Evolutionary conservation across 768 basidiomycete species (phyloP).

Genomic region (Obba rivulosa): DNA sequence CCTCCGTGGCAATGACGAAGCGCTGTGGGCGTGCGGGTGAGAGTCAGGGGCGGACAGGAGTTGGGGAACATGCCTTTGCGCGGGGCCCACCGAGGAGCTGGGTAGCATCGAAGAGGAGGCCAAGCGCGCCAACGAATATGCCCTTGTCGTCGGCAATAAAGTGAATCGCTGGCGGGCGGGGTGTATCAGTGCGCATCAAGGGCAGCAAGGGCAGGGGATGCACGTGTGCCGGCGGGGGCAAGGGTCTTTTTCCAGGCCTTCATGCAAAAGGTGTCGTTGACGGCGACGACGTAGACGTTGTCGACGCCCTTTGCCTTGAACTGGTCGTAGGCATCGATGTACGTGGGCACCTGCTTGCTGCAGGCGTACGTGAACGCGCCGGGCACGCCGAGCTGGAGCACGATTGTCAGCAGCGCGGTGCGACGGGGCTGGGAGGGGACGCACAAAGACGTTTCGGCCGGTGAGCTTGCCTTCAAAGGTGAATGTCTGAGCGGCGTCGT

Average conservation of each 20-base stretch:
- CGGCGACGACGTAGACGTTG: conserved; percentile 64
- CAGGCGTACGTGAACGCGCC: conserved; percentile 77
- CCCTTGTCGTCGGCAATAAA: conserved; percentile 57
- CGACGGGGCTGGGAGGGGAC: conserved; percentile 15
- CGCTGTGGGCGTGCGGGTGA: conserved; percentile 33
- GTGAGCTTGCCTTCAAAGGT: conserved; percentile 36
- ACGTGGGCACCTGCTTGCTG: conserved; percentile 54
- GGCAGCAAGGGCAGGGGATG: conserved; percentile 14
- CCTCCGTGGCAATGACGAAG: conserved; percentile 62
- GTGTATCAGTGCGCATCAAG: conserved; percentile 25
- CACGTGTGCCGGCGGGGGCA: conserved; percentile 52
- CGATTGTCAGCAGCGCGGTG: neutral
- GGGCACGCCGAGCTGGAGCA: conserved; percentile 61
- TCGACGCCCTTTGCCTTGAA: conserved; percentile 75
- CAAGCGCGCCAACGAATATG: conserved; percentile 32
- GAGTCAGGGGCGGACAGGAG: conserved; percentile 15
- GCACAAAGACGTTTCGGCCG: conserved; percentile 62
- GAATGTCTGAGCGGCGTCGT: conserved; percentile 37
- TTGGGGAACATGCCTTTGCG: conserved; percentile 37
- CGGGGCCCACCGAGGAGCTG: conserved; percentile 61
- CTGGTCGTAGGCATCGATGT: conserved; percentile 58
- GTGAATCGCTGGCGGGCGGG: conserved; percentile 23
- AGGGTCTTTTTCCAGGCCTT: conserved; percentile 64
- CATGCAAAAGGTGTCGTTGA: conserved; percentile 78
- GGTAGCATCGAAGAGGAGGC: conserved; percentile 43